Base-by-base conservation (phyloP, 139 green algal species). In the Chlorella sp. region DNA sequence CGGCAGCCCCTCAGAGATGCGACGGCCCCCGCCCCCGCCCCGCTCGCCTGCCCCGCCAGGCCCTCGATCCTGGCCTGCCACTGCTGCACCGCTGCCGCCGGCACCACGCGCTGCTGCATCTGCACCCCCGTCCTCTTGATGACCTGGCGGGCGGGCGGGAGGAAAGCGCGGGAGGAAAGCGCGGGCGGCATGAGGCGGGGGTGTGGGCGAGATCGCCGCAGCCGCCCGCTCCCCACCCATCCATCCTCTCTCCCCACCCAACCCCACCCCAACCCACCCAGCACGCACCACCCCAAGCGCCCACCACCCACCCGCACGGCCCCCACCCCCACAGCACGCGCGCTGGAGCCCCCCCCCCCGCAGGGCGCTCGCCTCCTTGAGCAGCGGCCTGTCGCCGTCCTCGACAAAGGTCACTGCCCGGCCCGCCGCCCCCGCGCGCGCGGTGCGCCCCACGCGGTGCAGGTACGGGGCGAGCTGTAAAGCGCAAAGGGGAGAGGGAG, bases 371-470 rank as follows among this genome's bases (percentile, higher is more conserved):
- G 96, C 84, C 73, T 92, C 86, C 73, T 98, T 98, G 8, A 98
- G 79, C 62, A 98, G 84, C 25, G 27, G 17, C 0, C 95, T 64
- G 81, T 98, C 92, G 0, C 46, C 73, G 68, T 99, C 94, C 56
- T 92, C 89, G 11, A 91, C 80, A 31, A 99, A 89, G 0, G 92
- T 98, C 15, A 99, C 84, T 3, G 92, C 85, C n/a, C 85, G 78
- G 23, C 96, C 96, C 8, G 76, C 53, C 84, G 29, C 81, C 0
- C 96, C 96, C 19, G 96, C 96, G 27, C 96, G 87, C 1, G 96
- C 96, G 1, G 96, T 99, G 55, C 96, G 91, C 23, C 95, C 93
- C 65, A 95, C 88, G 38, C 87, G 71, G 74, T n/a, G n/a, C n/a
- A n/a, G n/a, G n/a, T n/a, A n/a, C n/a, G n/a, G n/a, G n/a, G n/a